Evolutionary conservation across 306 rosid genomes (phyloP).

Genomic region (Potentilla sterilis): DNA sequence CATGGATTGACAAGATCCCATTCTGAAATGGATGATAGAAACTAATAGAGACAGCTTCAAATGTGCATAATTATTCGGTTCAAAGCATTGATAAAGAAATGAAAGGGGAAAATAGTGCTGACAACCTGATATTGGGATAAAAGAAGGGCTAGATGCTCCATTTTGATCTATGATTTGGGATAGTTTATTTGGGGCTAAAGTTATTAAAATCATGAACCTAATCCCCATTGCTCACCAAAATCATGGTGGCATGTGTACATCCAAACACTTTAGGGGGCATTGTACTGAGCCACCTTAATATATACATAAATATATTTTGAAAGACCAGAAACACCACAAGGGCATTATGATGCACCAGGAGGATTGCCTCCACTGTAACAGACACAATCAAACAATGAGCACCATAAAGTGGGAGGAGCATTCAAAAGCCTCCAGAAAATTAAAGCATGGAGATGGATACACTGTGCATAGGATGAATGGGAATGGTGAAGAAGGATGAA

Average conservation of each 20-base stretch:
- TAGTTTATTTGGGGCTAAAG: conserved; percentile 21
- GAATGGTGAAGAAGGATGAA: conserved; percentile 6
- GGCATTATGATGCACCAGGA: conserved; percentile 49
- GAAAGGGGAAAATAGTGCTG: neutral
- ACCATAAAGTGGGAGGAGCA: conserved; percentile 26
- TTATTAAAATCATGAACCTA: conserved; percentile 45
- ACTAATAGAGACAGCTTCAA: conserved; percentile 1
- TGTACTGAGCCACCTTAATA: conserved; percentile 29
- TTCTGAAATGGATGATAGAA: conserved; percentile 20
- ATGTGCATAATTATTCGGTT: conserved; percentile 16
- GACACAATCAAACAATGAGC: conserved; percentile 47
- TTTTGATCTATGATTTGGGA: conserved; percentile 21
- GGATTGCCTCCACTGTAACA: conserved; percentile 51
- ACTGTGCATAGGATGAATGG: neutral
- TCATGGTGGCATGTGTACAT: conserved; percentile 51
- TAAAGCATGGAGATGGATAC: neutral
- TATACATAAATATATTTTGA: conserved; percentile 14
- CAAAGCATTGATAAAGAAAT: conserved; percentile 19
- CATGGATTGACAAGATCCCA: neutral
- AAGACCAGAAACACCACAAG: conserved; percentile 35
- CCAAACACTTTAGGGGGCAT: conserved; percentile 26
- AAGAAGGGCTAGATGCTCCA: conserved; percentile 18
- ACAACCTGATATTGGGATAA: conserved; percentile 32
- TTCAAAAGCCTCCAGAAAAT: conserved; percentile 17
- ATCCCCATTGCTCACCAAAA: conserved; percentile 49